Conservation (phyloP, 2,329 filamentous ascomycete species). For the Colletotrichum gloeosporioides region DNA sequence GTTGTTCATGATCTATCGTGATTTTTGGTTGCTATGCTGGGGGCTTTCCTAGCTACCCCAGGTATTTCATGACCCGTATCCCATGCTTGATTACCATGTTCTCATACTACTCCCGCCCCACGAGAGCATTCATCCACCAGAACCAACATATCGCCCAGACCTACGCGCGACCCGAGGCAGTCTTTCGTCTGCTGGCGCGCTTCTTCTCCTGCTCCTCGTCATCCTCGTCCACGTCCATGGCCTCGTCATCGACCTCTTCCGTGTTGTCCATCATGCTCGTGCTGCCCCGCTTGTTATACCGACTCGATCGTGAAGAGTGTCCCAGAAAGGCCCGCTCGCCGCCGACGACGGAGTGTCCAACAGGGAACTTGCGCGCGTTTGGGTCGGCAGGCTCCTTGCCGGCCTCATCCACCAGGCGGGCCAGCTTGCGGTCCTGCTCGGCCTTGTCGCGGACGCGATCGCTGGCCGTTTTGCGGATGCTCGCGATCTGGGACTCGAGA, state of each 20-base stretch:
- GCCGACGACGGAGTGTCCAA: not conserved
- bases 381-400: slow-evolving; percentile 36
- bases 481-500: slow-evolving; percentile 76
- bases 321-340: slow-evolving; percentile 14
- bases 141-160: not conserved
- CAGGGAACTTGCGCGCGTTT: slow-evolving; percentile 23
- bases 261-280: slow-evolving; percentile 46
- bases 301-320: slow-evolving; percentile 27
- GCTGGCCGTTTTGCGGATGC: slow-evolving; percentile 65
- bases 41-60: not conserved
- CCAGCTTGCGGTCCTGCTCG: slow-evolving; percentile 52
- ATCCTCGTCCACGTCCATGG: slow-evolving; percentile 63
- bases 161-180: slow-evolving; percentile 36
- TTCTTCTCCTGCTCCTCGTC: slow-evolving; percentile 53
- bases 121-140: not conserved
- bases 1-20: slow-evolving; percentile 7
- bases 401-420: slow-evolving; percentile 50
- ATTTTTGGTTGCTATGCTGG: not conserved
- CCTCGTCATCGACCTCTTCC: slow-evolving; percentile 49
- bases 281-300: slow-evolving; percentile 23
- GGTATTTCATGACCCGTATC: not conserved
- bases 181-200: slow-evolving; percentile 58
- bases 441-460: slow-evolving; percentile 56
- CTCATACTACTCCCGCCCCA: not conserved
- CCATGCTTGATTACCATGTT: not conserved